Evolutionary conservation across 306 rosid genomes (phyloP).

Genomic region (Cicer yamashitae): DNA sequence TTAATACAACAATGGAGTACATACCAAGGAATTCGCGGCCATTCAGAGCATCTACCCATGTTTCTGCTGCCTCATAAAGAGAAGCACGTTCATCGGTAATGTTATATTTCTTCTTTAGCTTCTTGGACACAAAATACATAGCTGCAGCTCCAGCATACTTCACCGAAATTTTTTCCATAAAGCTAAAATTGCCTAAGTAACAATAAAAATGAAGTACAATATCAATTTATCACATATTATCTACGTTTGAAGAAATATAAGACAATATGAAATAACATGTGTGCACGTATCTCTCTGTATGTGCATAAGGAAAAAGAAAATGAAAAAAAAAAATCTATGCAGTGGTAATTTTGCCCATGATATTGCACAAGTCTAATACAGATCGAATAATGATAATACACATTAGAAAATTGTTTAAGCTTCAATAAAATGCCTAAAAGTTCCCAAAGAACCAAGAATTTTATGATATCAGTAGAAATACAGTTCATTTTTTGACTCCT

Average conservation of each 20-base stretch:
- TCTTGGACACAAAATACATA: constrained; percentile 96
- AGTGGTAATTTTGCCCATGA: constrained; percentile 5
- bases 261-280: background rate
- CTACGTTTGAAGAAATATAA: constrained; percentile 36
- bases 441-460: background rate
- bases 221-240: constrained; percentile 14
- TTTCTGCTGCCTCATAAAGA: constrained; percentile 92
- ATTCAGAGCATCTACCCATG: constrained; percentile 90
- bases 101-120: constrained; percentile 91
- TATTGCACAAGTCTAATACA: background rate
- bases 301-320: background rate
- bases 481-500: background rate
- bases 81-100: constrained; percentile 94
- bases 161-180: constrained; percentile 72
- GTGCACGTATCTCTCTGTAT: background rate
- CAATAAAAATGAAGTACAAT: constrained; percentile 19
- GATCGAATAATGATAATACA: background rate
- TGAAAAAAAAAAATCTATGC: background rate
- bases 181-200: constrained; percentile 82
- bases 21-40: constrained; percentile 92
- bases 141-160: constrained; percentile 98
- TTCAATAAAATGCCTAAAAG: constrained; percentile 1
- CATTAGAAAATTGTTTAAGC: background rate
- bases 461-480: background rate
- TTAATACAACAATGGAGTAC: constrained; percentile 38